Percentiles rank a stretch among this genome's conserved stretches.
Conservation (phyloP, 371 early-diverging fungal species). For the Gilbertella persicaria region DNA sequence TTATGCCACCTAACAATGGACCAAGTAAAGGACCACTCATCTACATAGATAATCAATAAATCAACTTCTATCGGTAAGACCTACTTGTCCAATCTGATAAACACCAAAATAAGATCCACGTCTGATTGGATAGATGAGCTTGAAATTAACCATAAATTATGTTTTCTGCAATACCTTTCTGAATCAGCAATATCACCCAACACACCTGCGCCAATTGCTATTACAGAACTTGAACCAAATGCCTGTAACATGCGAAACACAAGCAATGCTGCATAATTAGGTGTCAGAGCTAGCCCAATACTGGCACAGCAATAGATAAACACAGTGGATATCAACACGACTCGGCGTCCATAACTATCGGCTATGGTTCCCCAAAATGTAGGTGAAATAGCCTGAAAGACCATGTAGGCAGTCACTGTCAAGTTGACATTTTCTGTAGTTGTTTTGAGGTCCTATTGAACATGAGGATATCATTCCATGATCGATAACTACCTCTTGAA, state of each 20-base stretch:
- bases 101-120: slow-evolving; percentile 67
- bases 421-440: slow-evolving; percentile 28
- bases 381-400: slow-evolving; percentile 38
- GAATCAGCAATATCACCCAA: slow-evolving; percentile 17
- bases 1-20: slow-evolving; percentile 36
- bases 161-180: slow-evolving; percentile 5
- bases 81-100: slow-evolving; percentile 51
- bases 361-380: slow-evolving; percentile 67
- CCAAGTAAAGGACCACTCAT: slow-evolving; percentile 37
- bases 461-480: background rate
- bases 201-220: slow-evolving; percentile 44
- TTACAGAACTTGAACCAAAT: slow-evolving; percentile 62
- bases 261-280: slow-evolving; percentile 49
- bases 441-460: slow-evolving; percentile 20
- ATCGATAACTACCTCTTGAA: slow-evolving; percentile 11
- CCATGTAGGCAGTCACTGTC: slow-evolving; percentile 34
- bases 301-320: slow-evolving; percentile 57
- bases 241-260: slow-evolving; percentile 63
- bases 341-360: slow-evolving; percentile 61
- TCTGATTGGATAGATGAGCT: background rate
- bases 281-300: slow-evolving; percentile 57
- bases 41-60: background rate
- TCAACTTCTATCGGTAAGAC: background rate
- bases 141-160: background rate
- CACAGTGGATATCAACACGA: slow-evolving; percentile 60